Base-by-base conservation (phyloP, 371 early-diverging fungal genomes). In the Mortierella polycephala region DNA sequence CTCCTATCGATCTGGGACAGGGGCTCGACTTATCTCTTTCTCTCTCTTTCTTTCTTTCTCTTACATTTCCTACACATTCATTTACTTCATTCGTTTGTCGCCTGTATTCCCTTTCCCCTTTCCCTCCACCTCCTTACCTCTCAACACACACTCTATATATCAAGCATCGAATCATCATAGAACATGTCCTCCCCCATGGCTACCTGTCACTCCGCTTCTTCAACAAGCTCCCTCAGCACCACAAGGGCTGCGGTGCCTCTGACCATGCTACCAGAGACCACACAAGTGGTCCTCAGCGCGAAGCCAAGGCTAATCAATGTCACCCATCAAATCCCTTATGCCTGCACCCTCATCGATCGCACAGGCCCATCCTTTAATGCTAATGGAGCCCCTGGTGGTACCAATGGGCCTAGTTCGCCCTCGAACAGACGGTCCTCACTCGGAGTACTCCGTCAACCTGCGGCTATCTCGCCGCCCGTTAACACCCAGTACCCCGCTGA, bases 281-380 rank as follows among this genome's bases (percentile, higher is more conserved):
- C 73, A 5, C 80, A 79, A 59, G 57, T 73, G 57, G 23, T 63
- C 45, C 63, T 79, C 39, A 60, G 66, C 47, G 73, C 72, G 42
- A 72, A 73, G 11, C 73, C 80, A 41, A 77, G 88, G 45, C 86
- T 89, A 51, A 89, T 89, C 74, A 87, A 86, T 64, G 90, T 89
- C 50, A 88, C 87, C 4, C 90, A 89, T 72, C 86, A 88, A 66
- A 89, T 89, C 41, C 90, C 90, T 1, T 88, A 83, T 66, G 82
- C 84, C 46, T 86, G 87, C 58, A 74, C 82, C 21, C 71, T 86
- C 30, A 72, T 84, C 64, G 70, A 73, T 63, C 73, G 70, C 20
- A 41, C 71, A 0, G 14, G 47, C 60, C 30, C 40, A 8, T 56
- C 40, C 16, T 40, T 45, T 7, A 45, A 42, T 39, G 13, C 49